phyloP scores from a whole-genome alignment of 495 filamentous ascomycete species.

The Chaetomium tenue region DNA sequence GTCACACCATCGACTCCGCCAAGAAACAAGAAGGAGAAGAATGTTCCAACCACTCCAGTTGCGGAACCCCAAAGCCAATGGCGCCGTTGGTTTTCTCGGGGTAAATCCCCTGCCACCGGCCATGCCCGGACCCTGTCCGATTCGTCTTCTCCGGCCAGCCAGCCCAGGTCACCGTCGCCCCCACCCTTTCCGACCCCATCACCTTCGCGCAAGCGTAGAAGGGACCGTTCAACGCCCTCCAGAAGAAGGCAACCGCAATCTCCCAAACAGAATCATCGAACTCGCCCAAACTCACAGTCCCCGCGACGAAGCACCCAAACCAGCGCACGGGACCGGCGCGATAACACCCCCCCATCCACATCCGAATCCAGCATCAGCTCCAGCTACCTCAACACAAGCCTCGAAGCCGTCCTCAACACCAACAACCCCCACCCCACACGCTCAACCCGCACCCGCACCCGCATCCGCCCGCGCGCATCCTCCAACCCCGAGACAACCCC shows the following conservation, averaged over 20 bases:
- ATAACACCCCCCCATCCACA: background rate
- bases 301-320: background rate
- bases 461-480: background rate
- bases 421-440: background rate
- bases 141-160: background rate
- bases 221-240: background rate
- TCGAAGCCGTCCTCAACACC: slow-evolving; percentile 4
- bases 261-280: background rate
- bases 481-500: background rate
- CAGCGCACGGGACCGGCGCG: background rate
- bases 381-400: slow-evolving; percentile 1
- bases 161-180: slow-evolving; percentile 5
- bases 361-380: background rate
- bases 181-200: background rate
- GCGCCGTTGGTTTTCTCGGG: slow-evolving; percentile 13
- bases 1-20: background rate
- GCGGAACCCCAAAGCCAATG: background rate
- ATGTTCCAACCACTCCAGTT: background rate
- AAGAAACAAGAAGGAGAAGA: background rate
- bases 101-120: background rate
- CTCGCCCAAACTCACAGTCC: background rate
- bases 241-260: background rate
- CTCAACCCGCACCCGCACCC: no score
- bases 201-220: background rate
- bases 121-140: slow-evolving; percentile 13